Evolutionary conservation across 192 early-diverging fungal species (phyloP), one percentile per base, ranked within the genome.

Genomic region (Gamsiella multidivaricata): DNA sequence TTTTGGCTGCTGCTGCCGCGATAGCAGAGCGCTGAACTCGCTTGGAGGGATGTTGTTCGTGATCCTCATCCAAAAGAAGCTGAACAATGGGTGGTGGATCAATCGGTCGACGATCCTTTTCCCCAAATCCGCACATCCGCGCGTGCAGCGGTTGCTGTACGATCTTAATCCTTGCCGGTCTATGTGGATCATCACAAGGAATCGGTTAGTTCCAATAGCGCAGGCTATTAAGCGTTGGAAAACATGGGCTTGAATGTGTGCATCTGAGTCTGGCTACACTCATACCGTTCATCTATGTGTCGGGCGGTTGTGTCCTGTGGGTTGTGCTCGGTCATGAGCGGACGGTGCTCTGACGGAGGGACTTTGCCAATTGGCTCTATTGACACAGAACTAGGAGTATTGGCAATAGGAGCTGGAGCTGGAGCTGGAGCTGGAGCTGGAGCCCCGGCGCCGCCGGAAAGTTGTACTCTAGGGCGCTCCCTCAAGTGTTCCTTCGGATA

Each of bases 121-220:
- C 92, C 12, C 90, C 90, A 53, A 91, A 93, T 26, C 92, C 92
- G 68, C 91, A 93, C 91, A 93, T 92, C 23, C 91, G 84, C 10
- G 90, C 90, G 55, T 90, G 86, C 18, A 93, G 75, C 15, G 91
- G 91, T 55, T 93, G 91, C 61, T 93, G 91, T 25, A 88, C 88
- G 57, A 93, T 90, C 17, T 85, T 74, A 18, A 93, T 78, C 57
- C 64, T 80, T 59, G 87, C 90, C 28, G 83, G 69, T 56, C 91
- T 92, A 84, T 47, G 31, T 23, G n/a, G 25, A 18, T 15, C 10
- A 41, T 14, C 39, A 41, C 39, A 41, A 14, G 8, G 8, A 41
- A 41, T 41, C 39, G 39, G 39, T 41, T 18, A 42, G 18, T 42
- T 42, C 18, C 11, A 42, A 42, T 3, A 42, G 41, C 18, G 41